Evolutionary conservation across 345 rosid genomes (phyloP).

Genomic region (Durio zibethinus): DNA sequence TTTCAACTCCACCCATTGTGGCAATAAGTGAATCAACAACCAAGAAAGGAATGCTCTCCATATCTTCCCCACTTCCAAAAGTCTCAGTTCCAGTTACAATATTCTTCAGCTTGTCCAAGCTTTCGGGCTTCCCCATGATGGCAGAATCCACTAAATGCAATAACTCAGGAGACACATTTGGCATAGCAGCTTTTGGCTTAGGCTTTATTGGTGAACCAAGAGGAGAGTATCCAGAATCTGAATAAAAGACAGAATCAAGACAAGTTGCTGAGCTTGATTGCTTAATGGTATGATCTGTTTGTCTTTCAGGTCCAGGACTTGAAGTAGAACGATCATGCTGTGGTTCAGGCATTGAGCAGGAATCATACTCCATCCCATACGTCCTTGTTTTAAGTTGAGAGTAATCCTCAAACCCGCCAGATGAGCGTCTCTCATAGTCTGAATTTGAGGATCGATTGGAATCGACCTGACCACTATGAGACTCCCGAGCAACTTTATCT

Average conservation of each 20-base stretch:
- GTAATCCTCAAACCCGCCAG: constrained; percentile 36
- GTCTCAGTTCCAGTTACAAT: constrained; percentile 74
- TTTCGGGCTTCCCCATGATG: constrained; percentile 96
- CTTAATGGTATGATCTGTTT: constrained; percentile 31
- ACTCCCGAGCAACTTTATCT: constrained; percentile 36
- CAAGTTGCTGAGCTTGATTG: constrained; percentile 52
- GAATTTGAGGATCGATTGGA: constrained; percentile 40
- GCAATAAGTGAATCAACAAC: constrained; percentile 96
- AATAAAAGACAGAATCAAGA: constrained; percentile 27
- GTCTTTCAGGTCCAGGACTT: constrained; percentile 58
- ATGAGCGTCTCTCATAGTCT: constrained; percentile 39
- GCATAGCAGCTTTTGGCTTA: constrained; percentile 68
- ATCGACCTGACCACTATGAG: constrained; percentile 26
- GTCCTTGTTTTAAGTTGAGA: constrained; percentile 28
- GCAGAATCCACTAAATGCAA: constrained; percentile 98
- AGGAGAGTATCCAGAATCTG: constrained; percentile 61
- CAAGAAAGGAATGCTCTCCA: constrained; percentile 73
- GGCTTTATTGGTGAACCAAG: constrained; percentile 61
- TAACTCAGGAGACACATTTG: constrained; percentile 95
- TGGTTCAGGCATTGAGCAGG: constrained; percentile 34
- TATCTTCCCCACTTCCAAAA: constrained; percentile 73
- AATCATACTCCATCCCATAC: constrained; percentile 34
- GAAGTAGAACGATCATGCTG: constrained; percentile 42
- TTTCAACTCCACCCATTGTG: constrained; percentile 99
- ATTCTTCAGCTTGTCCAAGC: constrained; percentile 82